Percentiles rank a stretch among this genome's conserved stretches.
These are phyloP conservation scores for Apiotrichum mycotoxinovorans DNA, from an alignment of 1,284 basidiomycete species.

Conservation along the genomic window DNA sequence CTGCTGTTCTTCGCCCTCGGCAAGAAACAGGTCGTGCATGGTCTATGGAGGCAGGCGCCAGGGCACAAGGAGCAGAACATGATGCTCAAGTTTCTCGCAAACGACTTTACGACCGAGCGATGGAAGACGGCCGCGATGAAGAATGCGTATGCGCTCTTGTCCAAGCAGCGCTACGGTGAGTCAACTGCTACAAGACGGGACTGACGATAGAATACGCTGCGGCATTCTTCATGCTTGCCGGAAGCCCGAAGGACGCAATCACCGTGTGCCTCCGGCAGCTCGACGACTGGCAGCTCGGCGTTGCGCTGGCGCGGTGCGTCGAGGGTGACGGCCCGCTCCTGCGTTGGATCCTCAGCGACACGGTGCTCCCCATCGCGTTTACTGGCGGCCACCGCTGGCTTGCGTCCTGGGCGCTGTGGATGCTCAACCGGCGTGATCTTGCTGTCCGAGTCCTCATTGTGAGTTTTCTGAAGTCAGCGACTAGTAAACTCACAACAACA, in stretches of 20 bases:
- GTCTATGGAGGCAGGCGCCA: conserved; percentile 90
- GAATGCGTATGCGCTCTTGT: conserved; percentile 89
- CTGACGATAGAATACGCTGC: conserved; percentile 77
- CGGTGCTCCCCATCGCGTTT: conserved; percentile 79
- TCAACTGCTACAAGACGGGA: conserved; percentile 5
- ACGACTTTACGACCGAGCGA: conserved; percentile 79
- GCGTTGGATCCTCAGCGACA: conserved; percentile 63
- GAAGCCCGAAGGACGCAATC: conserved; percentile 82
- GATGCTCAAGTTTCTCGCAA: conserved; percentile 89
- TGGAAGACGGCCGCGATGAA: conserved; percentile 94
- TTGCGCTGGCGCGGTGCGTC: conserved; percentile 77
- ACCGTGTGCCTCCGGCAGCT: conserved; percentile 86
- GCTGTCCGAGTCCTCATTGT: conserved; percentile 59
- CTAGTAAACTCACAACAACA: conserved; percentile 11
- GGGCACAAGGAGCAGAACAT: conserved; percentile 86
- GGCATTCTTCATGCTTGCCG: conserved; percentile 92
- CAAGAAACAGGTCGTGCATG: conserved; percentile 85
- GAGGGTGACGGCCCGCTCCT: conserved; percentile 80
- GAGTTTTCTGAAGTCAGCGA: too few relatives aligned
- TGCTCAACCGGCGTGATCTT: conserved; percentile 75
- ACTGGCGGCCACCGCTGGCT: conserved; percentile 84
- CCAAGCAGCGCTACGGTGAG: conserved; percentile 87
- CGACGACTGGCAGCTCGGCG: conserved; percentile 81
- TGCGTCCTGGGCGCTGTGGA: conserved; percentile 96
- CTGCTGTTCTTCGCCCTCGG: conserved; percentile 92